Conservation (phyloP, 768 basidiomycete species). For the Cystofilobasidium ferigula region DNA sequence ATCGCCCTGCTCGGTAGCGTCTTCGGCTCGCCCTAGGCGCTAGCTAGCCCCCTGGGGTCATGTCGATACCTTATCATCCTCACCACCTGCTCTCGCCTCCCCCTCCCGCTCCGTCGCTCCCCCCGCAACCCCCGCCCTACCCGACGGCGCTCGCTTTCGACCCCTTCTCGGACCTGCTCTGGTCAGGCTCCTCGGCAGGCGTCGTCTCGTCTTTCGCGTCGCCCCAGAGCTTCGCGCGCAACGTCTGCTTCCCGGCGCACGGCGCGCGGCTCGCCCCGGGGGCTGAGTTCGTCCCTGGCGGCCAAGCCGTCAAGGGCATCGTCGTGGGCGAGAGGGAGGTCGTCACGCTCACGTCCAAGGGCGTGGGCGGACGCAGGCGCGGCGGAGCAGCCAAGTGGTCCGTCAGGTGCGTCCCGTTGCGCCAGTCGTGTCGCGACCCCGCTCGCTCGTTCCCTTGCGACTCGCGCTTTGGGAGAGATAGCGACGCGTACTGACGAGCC, state of each 20-base stretch:
- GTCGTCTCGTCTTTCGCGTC: slow-evolving; percentile 55
- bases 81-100: slow-evolving; percentile 35
- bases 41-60: neutral
- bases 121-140: slow-evolving; percentile 24
- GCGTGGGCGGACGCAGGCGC: slow-evolving; percentile 39
- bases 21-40: neutral
- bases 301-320: slow-evolving; percentile 55
- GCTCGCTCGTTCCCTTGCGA: too few relatives aligned
- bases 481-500: too few relatives aligned
- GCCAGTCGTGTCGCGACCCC: too few relatives aligned
- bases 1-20: too few relatives aligned
- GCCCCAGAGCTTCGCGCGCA: slow-evolving; percentile 34
- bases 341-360: slow-evolving; percentile 39
- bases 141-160: slow-evolving; percentile 71
- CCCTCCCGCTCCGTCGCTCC: slow-evolving; percentile 30
- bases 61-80: slow-evolving; percentile 33
- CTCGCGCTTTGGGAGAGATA: too few relatives aligned
- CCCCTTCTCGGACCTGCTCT: slow-evolving; percentile 76
- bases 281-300: slow-evolving; percentile 21
- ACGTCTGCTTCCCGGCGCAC: slow-evolving; percentile 36
- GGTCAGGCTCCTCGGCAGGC: slow-evolving; percentile 69
- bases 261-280: neutral
- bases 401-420: slow-evolving; percentile 32
- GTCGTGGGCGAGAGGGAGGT: slow-evolving; percentile 68
- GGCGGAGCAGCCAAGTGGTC: slow-evolving; percentile 39